A percentile compares a stretch with the other conserved stretches of the same genome.
phyloP scores from a whole-genome alignment of 2,329 filamentous ascomycete species.

The Capronia americana region DNA sequence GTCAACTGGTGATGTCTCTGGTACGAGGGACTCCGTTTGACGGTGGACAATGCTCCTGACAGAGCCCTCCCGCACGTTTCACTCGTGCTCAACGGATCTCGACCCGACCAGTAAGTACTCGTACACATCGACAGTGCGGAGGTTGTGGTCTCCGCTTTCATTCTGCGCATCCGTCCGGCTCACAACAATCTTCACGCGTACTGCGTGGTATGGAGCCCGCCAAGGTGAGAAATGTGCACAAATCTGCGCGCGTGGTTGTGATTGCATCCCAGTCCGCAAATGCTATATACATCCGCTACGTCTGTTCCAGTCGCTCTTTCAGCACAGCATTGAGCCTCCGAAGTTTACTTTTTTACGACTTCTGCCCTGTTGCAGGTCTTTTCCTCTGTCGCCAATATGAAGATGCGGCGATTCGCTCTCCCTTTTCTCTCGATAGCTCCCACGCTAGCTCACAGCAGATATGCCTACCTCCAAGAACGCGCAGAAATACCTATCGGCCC shows the following conservation, averaged over 20 bases:
- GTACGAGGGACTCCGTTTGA: background rate
- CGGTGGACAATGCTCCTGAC: background rate
- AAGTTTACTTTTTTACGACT: background rate
- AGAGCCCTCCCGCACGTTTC: background rate
- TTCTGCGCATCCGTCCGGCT: background rate
- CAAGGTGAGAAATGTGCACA: background rate
- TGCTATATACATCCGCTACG: constrained; percentile 2
- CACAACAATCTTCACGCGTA: no score
- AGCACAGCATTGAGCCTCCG: background rate
- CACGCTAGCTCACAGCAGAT: background rate
- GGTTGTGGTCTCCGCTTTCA: background rate
- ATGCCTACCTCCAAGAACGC: constrained; percentile 5
- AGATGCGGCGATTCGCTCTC: constrained; percentile 1
- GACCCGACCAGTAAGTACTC: no score
- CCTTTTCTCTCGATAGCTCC: background rate
- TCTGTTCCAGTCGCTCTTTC: background rate
- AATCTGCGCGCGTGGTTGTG: background rate
- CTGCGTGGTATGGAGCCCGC: background rate
- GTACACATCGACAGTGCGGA: background rate
- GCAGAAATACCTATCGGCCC: constrained; percentile 14
- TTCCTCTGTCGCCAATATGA: background rate
- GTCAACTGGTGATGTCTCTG: background rate
- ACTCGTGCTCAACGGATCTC: no score
- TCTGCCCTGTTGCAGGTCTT: background rate
- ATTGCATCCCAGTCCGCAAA: background rate